Evolutionary conservation across 2,329 filamentous ascomycete species (phyloP), one percentile per base, ranked within the genome.

Genomic region (Atkinsonella hypoxylon): DNA sequence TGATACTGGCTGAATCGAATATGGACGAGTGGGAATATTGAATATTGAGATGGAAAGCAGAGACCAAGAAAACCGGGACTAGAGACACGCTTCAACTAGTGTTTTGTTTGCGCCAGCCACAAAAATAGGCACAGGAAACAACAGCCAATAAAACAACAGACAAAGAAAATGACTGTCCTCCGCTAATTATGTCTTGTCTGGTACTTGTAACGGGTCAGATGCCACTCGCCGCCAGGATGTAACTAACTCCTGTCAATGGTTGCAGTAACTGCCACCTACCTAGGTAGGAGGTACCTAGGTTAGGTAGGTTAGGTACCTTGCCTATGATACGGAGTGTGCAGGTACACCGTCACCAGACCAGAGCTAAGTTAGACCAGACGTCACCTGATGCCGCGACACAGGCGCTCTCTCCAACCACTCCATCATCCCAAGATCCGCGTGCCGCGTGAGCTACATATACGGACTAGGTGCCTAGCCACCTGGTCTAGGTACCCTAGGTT

Each of bases 351-450:
- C n/a, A n/a, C n/a, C n/a, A n/a, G n/a, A n/a, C n/a, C n/a, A n/a
- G n/a, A n/a, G n/a, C n/a, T n/a, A n/a, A n/a, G n/a, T n/a, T 12
- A 12, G 41, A 30, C 18, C 11, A 9, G 13, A 42, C 38, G 48
- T 49, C 48, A 49, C 48, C 41, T 49, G 48, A 49, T 49, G 32
- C 10, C 48, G 48, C 48, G 48, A 39, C 48, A 31, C 18, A 13
- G 20, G 13, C 43, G 43, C 30, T 32, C 8, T n/a, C 43, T 30
- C 42, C 20, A 31, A 44, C 22, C 42, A 10, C 12, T 40, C 18
- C 6, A 17, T 40, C 12, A 15, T 40, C 17, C 43, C 43, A 17
- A 45, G 43, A 32, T 30, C 34, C 26, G 43, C 30, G 30, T 34
- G 30, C 43, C 26, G 26, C 12, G 30, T 12, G n/a, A 11, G 9